A percentile compares a stretch with the other conserved stretches of the same genome.
Evolutionary conservation across 495 filamentous ascomycete genomes (phyloP).

Genomic region (Neurospora sp.): DNA sequence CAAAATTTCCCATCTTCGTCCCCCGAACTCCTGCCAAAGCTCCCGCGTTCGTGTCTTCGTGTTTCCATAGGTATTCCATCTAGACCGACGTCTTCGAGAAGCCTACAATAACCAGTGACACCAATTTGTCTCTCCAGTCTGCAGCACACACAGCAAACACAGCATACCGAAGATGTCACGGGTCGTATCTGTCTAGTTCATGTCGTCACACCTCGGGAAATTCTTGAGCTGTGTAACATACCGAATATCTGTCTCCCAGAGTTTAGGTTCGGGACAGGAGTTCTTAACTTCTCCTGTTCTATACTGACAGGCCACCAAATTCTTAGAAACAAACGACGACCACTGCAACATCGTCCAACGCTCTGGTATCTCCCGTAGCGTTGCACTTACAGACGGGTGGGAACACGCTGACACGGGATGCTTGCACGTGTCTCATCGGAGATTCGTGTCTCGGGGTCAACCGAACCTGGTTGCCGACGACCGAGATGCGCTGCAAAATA

Average conservation of each 20-base stretch:
- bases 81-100: neutral
- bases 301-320: no score
- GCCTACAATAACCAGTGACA: neutral
- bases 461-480: neutral
- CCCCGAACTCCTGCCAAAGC: neutral
- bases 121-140: neutral
- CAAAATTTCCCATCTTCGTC: neutral
- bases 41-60: neutral
- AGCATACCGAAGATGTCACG: neutral
- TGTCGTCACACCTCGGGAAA: neutral
- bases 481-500: neutral
- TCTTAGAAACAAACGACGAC: no score
- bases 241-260: neutral
- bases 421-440: no score
- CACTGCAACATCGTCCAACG: no score
- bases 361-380: no score
- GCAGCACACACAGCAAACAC: neutral
- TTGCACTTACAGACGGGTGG: no score
- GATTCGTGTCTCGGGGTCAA: no score
- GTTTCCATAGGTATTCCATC: neutral
- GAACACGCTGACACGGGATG: no score
- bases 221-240: neutral
- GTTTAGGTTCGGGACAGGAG: neutral
- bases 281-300: neutral
- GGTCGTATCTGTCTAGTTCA: neutral